Conservation (phyloP, 2,329 filamentous ascomycete genomes). For the Plenodomus tracheiphilus region DNA sequence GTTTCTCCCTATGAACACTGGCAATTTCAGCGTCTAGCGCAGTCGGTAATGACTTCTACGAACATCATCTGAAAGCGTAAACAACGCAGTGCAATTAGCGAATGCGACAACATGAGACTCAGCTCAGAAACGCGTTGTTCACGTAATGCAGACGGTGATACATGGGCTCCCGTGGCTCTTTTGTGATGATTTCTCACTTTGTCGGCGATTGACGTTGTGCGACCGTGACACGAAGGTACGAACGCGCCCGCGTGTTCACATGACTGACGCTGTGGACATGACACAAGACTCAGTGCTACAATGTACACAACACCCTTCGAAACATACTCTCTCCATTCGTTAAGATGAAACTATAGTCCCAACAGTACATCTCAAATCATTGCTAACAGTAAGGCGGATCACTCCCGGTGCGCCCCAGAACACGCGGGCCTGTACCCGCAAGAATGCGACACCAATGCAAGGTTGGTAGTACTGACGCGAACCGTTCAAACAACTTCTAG, state of each 20-base stretch:
- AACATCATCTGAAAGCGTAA: neutral
- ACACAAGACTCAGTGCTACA: conserved; percentile 1
- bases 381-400: conserved; percentile 20
- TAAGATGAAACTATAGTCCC: conserved; percentile 27
- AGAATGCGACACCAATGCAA: conserved; percentile 38
- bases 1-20: conserved; percentile 16
- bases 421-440: conserved; percentile 31
- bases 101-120: neutral
- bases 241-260: conserved; percentile 23
- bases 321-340: neutral
- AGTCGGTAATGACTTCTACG: conserved; percentile 1
- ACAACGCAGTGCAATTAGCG: neutral
- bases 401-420: conserved; percentile 18
- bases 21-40: neutral
- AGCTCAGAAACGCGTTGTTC: too few species aligned
- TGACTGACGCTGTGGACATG: neutral
- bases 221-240: conserved; percentile 1
- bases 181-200: neutral
- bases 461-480: conserved; percentile 29
- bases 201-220: neutral
- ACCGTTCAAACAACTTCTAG: conserved; percentile 7
- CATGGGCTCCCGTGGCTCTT: neutral
- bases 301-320: conserved; percentile 2
- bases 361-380: conserved; percentile 20
- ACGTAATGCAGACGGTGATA: neutral